Evolutionary conservation across 2,329 filamentous ascomycete species (phyloP), one percentile per base, ranked within the genome.

Genomic region (Alternaria triticimaculans): DNA sequence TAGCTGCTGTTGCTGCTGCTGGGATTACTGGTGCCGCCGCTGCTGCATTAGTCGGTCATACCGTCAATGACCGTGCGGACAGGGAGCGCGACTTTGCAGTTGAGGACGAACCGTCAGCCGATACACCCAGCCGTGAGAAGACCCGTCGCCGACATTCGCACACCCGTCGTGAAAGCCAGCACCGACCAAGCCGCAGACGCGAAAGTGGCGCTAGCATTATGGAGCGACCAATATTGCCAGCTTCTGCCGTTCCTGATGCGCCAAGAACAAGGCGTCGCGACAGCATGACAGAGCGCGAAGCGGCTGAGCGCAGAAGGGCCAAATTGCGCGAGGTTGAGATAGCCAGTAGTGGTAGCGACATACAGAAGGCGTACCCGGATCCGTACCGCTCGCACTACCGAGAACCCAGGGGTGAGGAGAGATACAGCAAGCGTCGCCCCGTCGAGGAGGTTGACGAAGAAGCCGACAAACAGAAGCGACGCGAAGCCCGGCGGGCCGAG

Each of bases 231-330:
- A 55, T 53, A 10, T 44, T 75, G 12, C 65, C 70, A 20, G 58
- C 44, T 1, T 57, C 65, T 6, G 67, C 71, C 26, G 28, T 73
- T 21, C 58, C 65, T 28, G 66, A 69, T 14, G 67, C 69, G 21
- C 61, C 69, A 9, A 75, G 68, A 44, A 71, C 64, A 30, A 78
- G 74, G 49, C 71, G 76, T 26, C 71, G 72, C 10, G 76, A 79
- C 55, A 78, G 76, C 56, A 74, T 77, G 37, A 76, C 76, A 4
- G 76, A 77, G 14, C 71, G 72, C 20, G 77, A 80, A 33, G 60
- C 58, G 21, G 23, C 65, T 21, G 58, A 55, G 9, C 68, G 64
- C 55, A 68, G 62, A 3, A 74, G 72, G 56, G 71, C 72, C 11
- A 62, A 65, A 41, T 37, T 64, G 2, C 69, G 67, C 21, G 74